Evolutionary conservation across 805 yeast genomes (phyloP).

Genomic region (Lipomyces starkeyi): DNA sequence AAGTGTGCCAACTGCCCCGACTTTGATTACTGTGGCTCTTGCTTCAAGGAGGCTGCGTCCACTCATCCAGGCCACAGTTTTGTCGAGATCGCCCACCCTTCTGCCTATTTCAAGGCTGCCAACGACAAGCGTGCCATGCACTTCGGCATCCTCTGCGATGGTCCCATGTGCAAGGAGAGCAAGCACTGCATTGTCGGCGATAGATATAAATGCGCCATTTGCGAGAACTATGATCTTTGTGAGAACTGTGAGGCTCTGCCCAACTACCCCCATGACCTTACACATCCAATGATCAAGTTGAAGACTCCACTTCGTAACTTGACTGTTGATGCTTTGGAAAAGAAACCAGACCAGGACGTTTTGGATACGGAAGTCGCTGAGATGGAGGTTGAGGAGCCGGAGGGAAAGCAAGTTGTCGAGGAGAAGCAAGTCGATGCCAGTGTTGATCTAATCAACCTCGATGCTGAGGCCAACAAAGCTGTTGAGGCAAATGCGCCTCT

Average conservation of each 20-base stretch:
- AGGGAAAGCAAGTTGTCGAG: constrained; percentile 9
- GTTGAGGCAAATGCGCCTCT: constrained; percentile 3
- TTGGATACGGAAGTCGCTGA: not conserved
- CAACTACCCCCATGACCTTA: constrained; percentile 23
- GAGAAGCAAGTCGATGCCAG: constrained; percentile 9
- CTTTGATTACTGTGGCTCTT: constrained; percentile 55
- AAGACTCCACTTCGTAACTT: constrained; percentile 41
- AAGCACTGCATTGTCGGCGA: constrained; percentile 47
- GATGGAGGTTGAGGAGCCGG: constrained; percentile 7
- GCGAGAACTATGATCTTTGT: constrained; percentile 59
- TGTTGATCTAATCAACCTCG: constrained; percentile 9
- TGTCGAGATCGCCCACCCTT: constrained; percentile 25
- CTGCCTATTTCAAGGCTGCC: constrained; percentile 14
- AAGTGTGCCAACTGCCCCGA: constrained; percentile 57
- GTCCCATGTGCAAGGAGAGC: constrained; percentile 39
- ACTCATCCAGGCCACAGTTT: constrained; percentile 39
- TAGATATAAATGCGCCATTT: constrained; percentile 56
- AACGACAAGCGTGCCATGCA: constrained; percentile 21
- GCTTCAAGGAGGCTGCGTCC: constrained; percentile 39
- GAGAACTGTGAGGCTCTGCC: constrained; percentile 45
- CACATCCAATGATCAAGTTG: constrained; percentile 43
- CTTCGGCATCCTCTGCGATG: constrained; percentile 42
- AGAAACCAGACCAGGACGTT: not conserved
- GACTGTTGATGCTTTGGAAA: constrained; percentile 19
- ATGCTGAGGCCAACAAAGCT: not conserved